Evolutionary conservation across 1,284 basidiomycete genomes (phyloP).

Genomic region (Puccinia novopanici): DNA sequence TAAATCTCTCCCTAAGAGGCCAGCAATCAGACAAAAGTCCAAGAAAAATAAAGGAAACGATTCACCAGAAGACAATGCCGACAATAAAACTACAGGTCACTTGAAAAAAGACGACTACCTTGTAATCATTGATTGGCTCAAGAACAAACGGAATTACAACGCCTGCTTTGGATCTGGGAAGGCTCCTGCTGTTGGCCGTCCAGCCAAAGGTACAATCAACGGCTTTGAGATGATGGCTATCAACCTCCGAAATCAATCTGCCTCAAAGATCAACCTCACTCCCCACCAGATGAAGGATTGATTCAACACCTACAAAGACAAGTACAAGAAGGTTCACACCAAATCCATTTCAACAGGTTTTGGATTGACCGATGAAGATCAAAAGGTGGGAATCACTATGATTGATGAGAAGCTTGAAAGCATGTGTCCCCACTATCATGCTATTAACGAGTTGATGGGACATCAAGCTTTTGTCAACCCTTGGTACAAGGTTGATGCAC

Average conservation of each 20-base stretch:
- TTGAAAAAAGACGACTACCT: not conserved
- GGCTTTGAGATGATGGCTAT: slow-evolving; percentile 8
- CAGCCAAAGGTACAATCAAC: not conserved
- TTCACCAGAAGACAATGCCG: no score
- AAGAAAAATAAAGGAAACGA: no score
- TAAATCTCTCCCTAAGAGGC: no score
- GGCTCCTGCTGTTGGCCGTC: not conserved
- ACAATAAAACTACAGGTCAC: no score
- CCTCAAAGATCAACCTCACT: not conserved
- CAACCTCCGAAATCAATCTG: not conserved
- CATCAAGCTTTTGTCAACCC: no score
- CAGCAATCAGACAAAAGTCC: not conserved
- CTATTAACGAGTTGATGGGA: no score
- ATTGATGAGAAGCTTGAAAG: not conserved
- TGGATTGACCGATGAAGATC: not conserved
- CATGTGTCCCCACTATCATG: no score
- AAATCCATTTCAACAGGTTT: not conserved
- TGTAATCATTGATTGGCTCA: not conserved
- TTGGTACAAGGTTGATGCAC: no score
- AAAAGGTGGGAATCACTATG: no score
- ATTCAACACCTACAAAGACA: not conserved
- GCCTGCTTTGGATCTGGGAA: not conserved
- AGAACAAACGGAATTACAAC: not conserved
- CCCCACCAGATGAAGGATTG: not conserved
- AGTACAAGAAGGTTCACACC: slow-evolving; percentile 4